Base-by-base conservation (phyloP, 805 yeast species). In the Saccharomyces eubayanus region DNA sequence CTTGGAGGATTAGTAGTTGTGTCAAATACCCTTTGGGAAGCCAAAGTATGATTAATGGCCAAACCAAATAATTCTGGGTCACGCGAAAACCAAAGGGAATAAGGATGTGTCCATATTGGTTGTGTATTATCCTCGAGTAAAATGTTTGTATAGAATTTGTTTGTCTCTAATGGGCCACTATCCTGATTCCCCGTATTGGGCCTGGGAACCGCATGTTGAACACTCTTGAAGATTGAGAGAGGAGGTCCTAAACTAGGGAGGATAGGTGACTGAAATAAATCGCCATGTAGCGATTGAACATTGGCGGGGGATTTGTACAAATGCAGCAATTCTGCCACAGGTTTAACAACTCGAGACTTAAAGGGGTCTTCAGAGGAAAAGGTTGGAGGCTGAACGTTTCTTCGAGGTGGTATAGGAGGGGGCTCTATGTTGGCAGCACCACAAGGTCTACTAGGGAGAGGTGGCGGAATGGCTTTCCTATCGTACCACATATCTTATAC, bases 61-160 rank as follows among this genome's bases (percentile, higher is more conserved):
- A 87, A 64, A 1, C 96, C 96, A 49, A 68, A 69, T 53, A 68
- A 74, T 6, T 61, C 64, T 31, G 69, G 72, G 52, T 77, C 81
- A 52, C 74, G 79, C 8, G 84, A 72, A 57, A 75, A 74, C 92
- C 90, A 87, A 5, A 85, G 71, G 29, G 88, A 80, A 63, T 86
- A 86, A 1, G 96, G 96, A 59, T 84, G 89, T 0, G 92, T 81
- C 89, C 90, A 87, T 0, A 81, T 78, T 0, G 91, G 87, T 53
- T 79, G 73, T 2, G 82, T 78, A 62, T 85, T 91, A 54, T 77
- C 77, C 0, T 76, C 89, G 36, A 87, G 75, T 9, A 87, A 68
- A 65, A 87, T 69, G 67, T 87, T 87, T 45, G 85, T 84, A 66
- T 83, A 87, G 63, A 87, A 87, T 63, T 87, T 87, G 67, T 87